Conservation (phyloP, 2,329 filamentous ascomycete genomes). For the Neofusicoccum sp. region DNA sequence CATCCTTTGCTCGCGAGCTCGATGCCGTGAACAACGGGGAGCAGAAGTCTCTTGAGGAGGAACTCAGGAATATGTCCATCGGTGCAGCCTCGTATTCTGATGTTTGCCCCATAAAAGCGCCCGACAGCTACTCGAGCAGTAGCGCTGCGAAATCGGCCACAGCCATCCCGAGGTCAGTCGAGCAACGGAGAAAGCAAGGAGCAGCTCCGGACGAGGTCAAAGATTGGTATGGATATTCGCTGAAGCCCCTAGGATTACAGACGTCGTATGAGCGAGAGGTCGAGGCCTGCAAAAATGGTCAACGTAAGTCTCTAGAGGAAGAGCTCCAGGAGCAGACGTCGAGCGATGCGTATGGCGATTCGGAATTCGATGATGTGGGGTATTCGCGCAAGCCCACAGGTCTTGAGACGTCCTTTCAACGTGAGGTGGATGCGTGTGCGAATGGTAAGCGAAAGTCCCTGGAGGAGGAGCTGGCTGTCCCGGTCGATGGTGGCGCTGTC, state of each 20-base stretch:
- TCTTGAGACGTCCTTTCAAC: conserved; percentile 20
- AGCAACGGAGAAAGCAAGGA: conserved; percentile 14
- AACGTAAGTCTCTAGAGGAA: conserved; percentile 16
- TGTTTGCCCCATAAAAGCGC: neutral
- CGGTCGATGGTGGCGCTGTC: conserved; percentile 9
- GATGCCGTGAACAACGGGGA: conserved; percentile 7
- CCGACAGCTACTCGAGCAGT: neutral
- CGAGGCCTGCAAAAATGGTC: conserved; percentile 7
- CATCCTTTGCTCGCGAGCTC: conserved; percentile 19
- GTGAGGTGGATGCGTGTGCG: conserved; percentile 13
- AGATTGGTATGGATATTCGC: conserved; percentile 22
- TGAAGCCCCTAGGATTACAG: conserved; percentile 22
- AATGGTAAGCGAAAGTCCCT: conserved; percentile 15
- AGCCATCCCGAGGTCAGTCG: conserved; percentile 13
- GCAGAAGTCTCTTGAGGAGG: conserved; percentile 18
- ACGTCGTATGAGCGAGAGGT: conserved; percentile 21
- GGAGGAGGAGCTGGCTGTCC: conserved; percentile 14
- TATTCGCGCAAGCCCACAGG: conserved; percentile 22
- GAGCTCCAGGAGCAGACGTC: conserved; percentile 9
- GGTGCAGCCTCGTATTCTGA: conserved; percentile 11
- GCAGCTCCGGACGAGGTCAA: conserved; percentile 13
- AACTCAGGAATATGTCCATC: neutral
- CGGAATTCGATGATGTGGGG: conserved; percentile 17
- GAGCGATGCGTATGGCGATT: neutral
- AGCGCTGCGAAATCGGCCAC: neutral